Percentiles rank a stretch among this genome's conserved stretches.
phyloP scores from a whole-genome alignment of 2,329 filamentous ascomycete species.

The Emmonsiellopsis sp. region DNA sequence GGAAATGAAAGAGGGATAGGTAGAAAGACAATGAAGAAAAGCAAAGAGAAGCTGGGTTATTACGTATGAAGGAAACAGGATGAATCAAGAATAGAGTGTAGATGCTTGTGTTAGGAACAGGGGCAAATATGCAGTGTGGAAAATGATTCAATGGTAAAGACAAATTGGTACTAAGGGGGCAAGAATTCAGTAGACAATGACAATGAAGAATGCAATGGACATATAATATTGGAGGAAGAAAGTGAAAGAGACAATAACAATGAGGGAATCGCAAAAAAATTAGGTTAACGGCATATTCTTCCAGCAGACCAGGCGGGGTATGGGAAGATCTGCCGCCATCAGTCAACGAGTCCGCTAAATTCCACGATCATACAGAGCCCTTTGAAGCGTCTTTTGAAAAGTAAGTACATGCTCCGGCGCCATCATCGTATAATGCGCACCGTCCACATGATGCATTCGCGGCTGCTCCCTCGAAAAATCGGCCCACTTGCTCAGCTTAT shows the following conservation, averaged over 20 bases:
- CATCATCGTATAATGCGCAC: constrained; percentile 35
- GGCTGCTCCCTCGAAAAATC: constrained; percentile 22
- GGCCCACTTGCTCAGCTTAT: constrained; percentile 25
- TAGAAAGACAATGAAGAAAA: no score
- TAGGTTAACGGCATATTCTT: background rate
- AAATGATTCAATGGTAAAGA: no score
- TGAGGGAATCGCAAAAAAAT: background rate
- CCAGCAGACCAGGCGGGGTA: no score
- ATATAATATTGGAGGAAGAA: no score
- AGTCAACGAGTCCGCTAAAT: background rate
- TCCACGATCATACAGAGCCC: constrained; percentile 1
- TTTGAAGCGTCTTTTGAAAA: constrained; percentile 21
- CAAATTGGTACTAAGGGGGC: background rate
- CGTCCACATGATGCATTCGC: constrained; percentile 27
- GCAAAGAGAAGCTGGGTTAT: no score
- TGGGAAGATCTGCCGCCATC: background rate
- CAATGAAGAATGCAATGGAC: background rate
- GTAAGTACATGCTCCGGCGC: constrained; percentile 25
- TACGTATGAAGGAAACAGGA: no score
- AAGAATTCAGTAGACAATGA: background rate
- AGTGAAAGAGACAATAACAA: background rate
- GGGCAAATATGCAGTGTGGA: no score
- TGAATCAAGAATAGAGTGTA: no score
- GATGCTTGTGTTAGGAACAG: no score
- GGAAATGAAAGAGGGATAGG: no score